A percentile compares a stretch with the other conserved stretches of the same genome.
Conservation (phyloP, 1,284 basidiomycete species). For the Termitomyces sp. region DNA sequence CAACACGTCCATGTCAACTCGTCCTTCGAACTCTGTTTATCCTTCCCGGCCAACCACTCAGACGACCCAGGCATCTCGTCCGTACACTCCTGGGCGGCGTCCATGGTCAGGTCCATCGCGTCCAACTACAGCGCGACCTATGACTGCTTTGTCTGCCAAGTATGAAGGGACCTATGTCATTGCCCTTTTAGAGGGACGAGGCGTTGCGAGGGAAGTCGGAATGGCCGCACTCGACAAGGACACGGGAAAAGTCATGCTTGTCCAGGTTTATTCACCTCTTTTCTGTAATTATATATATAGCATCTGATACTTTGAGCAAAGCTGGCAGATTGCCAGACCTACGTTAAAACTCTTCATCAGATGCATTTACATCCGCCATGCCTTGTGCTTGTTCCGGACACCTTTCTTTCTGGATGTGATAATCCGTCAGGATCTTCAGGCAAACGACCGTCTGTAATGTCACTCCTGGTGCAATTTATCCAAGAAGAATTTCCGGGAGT, state of each 20-base stretch:
- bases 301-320: slow-evolving; percentile 27
- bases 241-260: slow-evolving; percentile 68
- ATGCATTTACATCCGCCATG: slow-evolving; percentile 72
- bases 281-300: background rate
- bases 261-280: slow-evolving; percentile 47
- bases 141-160: slow-evolving; percentile 53
- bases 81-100: background rate
- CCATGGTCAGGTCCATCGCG: slow-evolving; percentile 26
- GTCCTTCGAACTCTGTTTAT: background rate
- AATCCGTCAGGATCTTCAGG: slow-evolving; percentile 37
- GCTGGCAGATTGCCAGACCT: slow-evolving; percentile 80
- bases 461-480: slow-evolving; percentile 67
- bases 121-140: slow-evolving; percentile 50
- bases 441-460: slow-evolving; percentile 42
- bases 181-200: slow-evolving; percentile 69
- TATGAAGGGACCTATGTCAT: slow-evolving; percentile 59
- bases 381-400: slow-evolving; percentile 76
- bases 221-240: slow-evolving; percentile 80
- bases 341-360: slow-evolving; percentile 84
- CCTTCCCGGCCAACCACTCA: slow-evolving; percentile 1
- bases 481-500: slow-evolving; percentile 70
- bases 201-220: slow-evolving; percentile 76
- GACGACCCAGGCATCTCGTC: background rate
- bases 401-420: slow-evolving; percentile 57
- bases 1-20: background rate